Conservation (phyloP, 108 stramenopile genomes). For the Discostella stelligeroides region DNA sequence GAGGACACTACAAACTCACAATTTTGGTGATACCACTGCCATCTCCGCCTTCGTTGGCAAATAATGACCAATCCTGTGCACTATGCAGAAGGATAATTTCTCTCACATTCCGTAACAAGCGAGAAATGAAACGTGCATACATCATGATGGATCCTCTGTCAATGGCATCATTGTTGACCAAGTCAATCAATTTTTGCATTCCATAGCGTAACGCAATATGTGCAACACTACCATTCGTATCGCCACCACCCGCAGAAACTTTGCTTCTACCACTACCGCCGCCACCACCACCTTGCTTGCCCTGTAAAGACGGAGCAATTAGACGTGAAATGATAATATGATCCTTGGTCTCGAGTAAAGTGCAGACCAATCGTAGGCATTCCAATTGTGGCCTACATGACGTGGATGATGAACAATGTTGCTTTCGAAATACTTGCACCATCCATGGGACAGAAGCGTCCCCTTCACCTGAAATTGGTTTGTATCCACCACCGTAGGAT, state of each 20-base stretch:
- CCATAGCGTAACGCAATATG: conserved; percentile 37
- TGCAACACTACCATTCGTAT: background rate
- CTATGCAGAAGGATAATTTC: conserved; percentile 29
- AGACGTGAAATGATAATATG: conserved; percentile 27
- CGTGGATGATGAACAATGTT: background rate
- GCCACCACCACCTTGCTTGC: conserved; percentile 20
- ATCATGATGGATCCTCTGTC: background rate
- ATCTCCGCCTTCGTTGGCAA: background rate
- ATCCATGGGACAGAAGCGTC: conserved; percentile 27
- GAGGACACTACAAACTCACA: conserved; percentile 17
- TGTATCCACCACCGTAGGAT: no score
- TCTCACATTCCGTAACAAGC: conserved; percentile 36
- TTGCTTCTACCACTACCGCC: conserved; percentile 20
- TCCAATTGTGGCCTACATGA: conserved; percentile 16
- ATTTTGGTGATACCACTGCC: conserved; percentile 16
- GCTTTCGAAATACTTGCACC: conserved; percentile 29
- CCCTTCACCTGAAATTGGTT: background rate
- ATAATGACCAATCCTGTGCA: background rate
- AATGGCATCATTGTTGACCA: conserved; percentile 2
- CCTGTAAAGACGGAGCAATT: conserved; percentile 18
- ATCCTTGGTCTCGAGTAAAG: conserved; percentile 43
- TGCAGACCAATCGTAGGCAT: conserved; percentile 38
- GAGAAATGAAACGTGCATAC: conserved; percentile 27
- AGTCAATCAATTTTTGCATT: conserved; percentile 18
- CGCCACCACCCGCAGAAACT: background rate